Base-by-base conservation (phyloP, 306 rosid genomes). In the Trifolium subterraneum region DNA sequence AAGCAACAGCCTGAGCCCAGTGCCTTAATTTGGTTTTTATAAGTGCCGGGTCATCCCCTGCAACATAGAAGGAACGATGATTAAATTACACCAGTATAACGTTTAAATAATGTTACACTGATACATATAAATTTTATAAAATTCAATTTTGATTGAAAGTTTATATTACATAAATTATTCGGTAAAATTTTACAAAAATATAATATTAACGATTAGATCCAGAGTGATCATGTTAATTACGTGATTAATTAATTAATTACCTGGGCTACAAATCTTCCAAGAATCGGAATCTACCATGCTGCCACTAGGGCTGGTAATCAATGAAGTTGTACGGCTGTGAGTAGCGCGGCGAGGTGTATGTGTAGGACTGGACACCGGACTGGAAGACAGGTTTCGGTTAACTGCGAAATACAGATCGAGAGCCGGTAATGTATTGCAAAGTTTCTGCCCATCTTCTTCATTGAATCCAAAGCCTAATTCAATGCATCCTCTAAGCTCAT, bases 1-100 rank as follows among this genome's bases (percentile, higher is more conserved):
- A 94, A 50, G 98, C 97, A 54, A 94, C 99, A 0, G 96, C 99
- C 75, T 94, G 99, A 31, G 97, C 99, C 99, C 99, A 92, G 35
- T 90, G 96, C 80, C 97, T 87, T 79, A 94, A 75, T 83, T 88
- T 94, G 13, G 88, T 88, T 79, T 92, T 92, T 50, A 94, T 94
- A 48, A 88, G 88, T 44, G 90, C 84, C 3, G 99, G 99, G 65
- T 94, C 86, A 65, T 94, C 97, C 35, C 98, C 98, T 93, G 74
- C 74, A 70, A 9, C n/a, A 29, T 4, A 29, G 6, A 4, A 4
- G 6, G 33, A 22, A 22, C 1, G 25, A 22, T 2, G 25, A 29
- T 29, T 0, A 29, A 29, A 29, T 29, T 29, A 29, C 33, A 29
- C 4, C 6, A 29, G 6, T 29, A 29, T 29, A 29, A 29, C 1